Conservation (phyloP, 2,329 filamentous ascomycete genomes). For the Cordyceps farinosa region DNA sequence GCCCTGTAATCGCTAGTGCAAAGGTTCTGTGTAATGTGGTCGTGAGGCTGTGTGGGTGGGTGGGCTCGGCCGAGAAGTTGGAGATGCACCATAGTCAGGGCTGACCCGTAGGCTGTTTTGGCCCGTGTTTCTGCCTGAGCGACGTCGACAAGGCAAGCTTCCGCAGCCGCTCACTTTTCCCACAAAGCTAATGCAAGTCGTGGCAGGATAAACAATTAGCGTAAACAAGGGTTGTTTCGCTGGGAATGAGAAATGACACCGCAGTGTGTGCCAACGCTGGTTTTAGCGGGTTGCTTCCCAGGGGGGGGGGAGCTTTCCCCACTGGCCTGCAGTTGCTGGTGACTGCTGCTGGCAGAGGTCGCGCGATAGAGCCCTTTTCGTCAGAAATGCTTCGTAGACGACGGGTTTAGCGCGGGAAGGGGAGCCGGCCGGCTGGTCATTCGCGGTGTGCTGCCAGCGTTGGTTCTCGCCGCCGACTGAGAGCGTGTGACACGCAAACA, state of each 20-base stretch:
- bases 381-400: neutral
- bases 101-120: conserved; percentile 14
- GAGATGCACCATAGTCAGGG: neutral
- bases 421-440: neutral
- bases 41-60: conserved; percentile 13
- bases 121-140: neutral
- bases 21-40: neutral
- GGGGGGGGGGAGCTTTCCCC: neutral
- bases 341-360: neutral
- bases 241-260: neutral
- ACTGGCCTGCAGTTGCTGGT: neutral
- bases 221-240: neutral
- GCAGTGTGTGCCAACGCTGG: neutral
- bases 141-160: neutral
- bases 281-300: neutral
- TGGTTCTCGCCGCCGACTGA: conserved; percentile 10
- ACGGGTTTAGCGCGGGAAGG: neutral
- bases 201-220: neutral
- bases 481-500: neutral
- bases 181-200: neutral
- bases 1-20: neutral
- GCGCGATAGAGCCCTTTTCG: neutral
- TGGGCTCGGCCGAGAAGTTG: conserved; percentile 14
- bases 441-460: neutral
- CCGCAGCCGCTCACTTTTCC: neutral